phyloP scores from a whole-genome alignment of 805 yeast genomes.

The Barnettozyma populi region DNA sequence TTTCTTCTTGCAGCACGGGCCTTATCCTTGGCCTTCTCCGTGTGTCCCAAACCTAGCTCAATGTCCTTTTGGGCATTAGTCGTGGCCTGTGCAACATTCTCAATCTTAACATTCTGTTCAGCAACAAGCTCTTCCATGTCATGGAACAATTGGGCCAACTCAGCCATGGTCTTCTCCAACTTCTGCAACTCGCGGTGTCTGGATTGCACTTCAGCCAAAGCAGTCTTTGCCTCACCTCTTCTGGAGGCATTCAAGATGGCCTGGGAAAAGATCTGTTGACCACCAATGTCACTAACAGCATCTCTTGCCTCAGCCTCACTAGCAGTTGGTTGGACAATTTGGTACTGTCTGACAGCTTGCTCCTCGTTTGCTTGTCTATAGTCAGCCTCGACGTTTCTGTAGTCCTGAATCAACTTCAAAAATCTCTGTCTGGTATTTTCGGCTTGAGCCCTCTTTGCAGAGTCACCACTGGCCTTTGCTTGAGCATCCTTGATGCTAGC shows the following conservation, averaged over 20 bases:
- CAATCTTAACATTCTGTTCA: constrained; percentile 87
- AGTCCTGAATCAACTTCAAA: constrained; percentile 79
- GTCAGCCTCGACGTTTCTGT: constrained; percentile 79
- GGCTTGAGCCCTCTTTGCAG: constrained; percentile 84
- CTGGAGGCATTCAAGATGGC: constrained; percentile 83
- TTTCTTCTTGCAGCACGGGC: constrained; percentile 89
- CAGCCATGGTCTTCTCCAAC: constrained; percentile 93
- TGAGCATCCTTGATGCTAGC: constrained; percentile 72
- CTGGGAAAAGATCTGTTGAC: constrained; percentile 91
- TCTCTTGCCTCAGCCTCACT: constrained; percentile 77
- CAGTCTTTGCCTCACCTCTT: constrained; percentile 93
- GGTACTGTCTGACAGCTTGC: constrained; percentile 90
- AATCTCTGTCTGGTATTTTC: constrained; percentile 83
- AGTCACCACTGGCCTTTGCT: constrained; percentile 61
- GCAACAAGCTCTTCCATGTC: constrained; percentile 96
- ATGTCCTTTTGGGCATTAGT: constrained; percentile 82
- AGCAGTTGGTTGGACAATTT: constrained; percentile 82
- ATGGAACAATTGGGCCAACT: constrained; percentile 87
- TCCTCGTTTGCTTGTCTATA: constrained; percentile 78
- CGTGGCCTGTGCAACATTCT: constrained; percentile 76
- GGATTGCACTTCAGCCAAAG: constrained; percentile 89
- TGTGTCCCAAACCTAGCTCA: constrained; percentile 92
- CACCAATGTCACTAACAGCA: constrained; percentile 78
- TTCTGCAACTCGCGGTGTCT: constrained; percentile 93
- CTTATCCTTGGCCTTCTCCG: constrained; percentile 79